A percentile compares a stretch with the other conserved stretches of the same genome.
Evolutionary conservation across 768 basidiomycete species (phyloP).

Genomic region (Suillus sp.): DNA sequence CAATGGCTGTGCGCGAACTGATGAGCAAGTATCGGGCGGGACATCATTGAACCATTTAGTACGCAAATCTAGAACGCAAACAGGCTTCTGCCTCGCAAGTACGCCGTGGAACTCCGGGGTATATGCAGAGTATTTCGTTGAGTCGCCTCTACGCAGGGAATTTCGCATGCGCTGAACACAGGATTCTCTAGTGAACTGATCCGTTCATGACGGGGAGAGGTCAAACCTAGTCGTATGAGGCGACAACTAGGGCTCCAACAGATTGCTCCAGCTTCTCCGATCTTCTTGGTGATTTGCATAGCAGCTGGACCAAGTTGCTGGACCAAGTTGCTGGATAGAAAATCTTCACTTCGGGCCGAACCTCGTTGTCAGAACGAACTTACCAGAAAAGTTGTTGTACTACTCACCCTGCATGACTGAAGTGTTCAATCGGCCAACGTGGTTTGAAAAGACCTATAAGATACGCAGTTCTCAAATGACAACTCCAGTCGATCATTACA

Average conservation of each 20-base stretch:
- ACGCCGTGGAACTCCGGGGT: too few relatives aligned
- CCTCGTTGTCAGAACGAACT: background rate
- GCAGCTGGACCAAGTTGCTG: too few relatives aligned
- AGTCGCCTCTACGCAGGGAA: background rate
- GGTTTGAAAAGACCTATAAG: background rate
- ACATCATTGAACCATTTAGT: background rate
- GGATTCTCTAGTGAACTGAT: background rate
- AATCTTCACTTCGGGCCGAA: background rate
- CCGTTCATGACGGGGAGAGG: background rate
- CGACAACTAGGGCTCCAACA: too few relatives aligned
- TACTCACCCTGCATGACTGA: background rate
- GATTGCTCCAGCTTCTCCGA: background rate
- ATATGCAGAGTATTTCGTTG: background rate
- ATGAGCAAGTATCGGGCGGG: background rate
- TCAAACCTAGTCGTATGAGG: background rate
- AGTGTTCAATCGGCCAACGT: background rate
- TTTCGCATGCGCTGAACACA: background rate
- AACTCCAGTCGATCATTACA: background rate
- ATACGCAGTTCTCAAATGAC: background rate
- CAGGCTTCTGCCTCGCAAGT: background rate
- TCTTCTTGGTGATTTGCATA: background rate
- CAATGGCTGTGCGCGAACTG: background rate
- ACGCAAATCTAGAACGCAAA: too few relatives aligned
- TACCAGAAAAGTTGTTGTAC: background rate
- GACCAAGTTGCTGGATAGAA: background rate